Base-by-base conservation (phyloP, 495 filamentous ascomycete species). In the Oidiodendron maius region DNA sequence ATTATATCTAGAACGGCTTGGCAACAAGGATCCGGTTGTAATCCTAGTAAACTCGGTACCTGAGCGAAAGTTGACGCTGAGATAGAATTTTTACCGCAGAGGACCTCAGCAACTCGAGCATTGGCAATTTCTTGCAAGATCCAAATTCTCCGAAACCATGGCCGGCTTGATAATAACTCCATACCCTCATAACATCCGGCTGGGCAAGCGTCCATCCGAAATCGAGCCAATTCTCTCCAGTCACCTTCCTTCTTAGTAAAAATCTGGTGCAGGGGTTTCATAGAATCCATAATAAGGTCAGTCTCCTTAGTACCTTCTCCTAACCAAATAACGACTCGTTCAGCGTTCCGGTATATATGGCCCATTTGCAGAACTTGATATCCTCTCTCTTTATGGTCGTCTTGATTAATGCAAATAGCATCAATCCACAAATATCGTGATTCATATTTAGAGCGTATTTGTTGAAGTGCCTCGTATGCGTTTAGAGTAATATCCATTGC, bases 261-360 rank as follows among this genome's bases (percentile, higher is more conserved):
- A 28, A 9, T 45, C 2, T 45, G 23, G 0, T 45, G 24, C 34
- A 45, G 42, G 1, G 10, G 42, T 26, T 45, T 45, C 2, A 45
- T 45, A 2, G 23, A 1, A 45, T 45, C 42, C 42, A 45, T 45
- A 36, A 45, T 18, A 30, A 45, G 42, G 15, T 45, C 20, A n/a
- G 4, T 45, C 42, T 45, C 42, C 32, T 34, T n/a, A 18, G 42
- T 45, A 45, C 42, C 42, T 16, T 38, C 4, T 3, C 42, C 42
- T 45, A 45, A 45, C 42, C 42, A 45, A 45, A 45, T 25, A 18
- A 45, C 3, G 32, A 45, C 42, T 5, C 16, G 42, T 45, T 45
- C 42, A 28, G 42, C 42, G 9, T 45, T 13, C 22, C 16, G 26
- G n/a, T 45, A 45, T 39, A 45, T 45, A 35, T 45, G 16, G n/a